A percentile compares a stretch with the other conserved stretches of the same genome.
Conservation (phyloP, 345 rosid genomes). For the Mallotus nudiflorus region DNA sequence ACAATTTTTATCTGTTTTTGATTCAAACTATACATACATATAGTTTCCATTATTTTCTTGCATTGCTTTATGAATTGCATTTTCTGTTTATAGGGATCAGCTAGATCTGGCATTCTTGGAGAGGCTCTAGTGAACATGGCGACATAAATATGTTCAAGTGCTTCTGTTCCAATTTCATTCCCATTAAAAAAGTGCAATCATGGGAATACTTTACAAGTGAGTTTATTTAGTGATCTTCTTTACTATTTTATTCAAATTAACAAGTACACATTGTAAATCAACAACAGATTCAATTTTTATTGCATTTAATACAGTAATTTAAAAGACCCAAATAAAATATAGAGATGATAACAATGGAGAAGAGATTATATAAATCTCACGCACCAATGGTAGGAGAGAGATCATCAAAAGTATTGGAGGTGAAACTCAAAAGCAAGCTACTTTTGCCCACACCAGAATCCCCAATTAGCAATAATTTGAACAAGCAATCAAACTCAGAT, state of each 20-base stretch:
- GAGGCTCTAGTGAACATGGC: conserved; percentile 48
- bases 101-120: conserved; percentile 58
- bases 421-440: conserved; percentile 26
- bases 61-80: too few species aligned
- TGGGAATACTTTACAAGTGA: conserved; percentile 26
- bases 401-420: conserved; percentile 28
- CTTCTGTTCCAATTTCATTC: conserved; percentile 39
- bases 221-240: too few species aligned
- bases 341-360: too few species aligned
- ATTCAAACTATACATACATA: too few species aligned
- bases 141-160: conserved; percentile 39
- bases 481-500: conserved; percentile 22
- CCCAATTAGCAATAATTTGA: conserved; percentile 29
- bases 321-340: too few species aligned
- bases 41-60: too few species aligned
- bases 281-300: too few species aligned
- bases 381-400: conserved; percentile 29
- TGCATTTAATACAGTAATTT: too few species aligned
- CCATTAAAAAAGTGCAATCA: conserved; percentile 50
- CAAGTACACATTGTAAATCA: too few species aligned
- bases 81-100: conserved; percentile 55
- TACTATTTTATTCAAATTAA: too few species aligned
- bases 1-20: too few species aligned
- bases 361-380: too few species aligned
- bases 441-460: conserved; percentile 32